Conservation (phyloP, 2,329 filamentous ascomycete genomes). For the Cladophialophora psammophila region DNA sequence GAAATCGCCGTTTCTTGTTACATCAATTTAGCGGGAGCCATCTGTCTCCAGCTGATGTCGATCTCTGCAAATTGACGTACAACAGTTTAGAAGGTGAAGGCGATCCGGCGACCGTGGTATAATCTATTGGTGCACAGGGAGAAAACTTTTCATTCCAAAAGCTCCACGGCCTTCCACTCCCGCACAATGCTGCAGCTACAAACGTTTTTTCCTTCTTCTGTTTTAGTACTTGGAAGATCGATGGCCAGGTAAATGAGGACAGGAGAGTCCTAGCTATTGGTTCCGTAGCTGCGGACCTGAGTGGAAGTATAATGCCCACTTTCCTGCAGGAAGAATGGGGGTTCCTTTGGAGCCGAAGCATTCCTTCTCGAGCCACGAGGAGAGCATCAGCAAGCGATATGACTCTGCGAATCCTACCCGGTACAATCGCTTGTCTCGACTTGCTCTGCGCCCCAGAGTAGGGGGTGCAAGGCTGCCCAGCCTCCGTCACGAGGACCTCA, state of each 20-base stretch:
- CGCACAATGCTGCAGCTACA: not conserved
- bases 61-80: slow-evolving; percentile 22
- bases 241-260: not conserved
- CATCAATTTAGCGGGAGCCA: slow-evolving; percentile 8
- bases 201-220: not conserved
- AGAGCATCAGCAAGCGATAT: slow-evolving; percentile 5
- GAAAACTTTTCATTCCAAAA: not conserved
- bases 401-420: slow-evolving; percentile 7
- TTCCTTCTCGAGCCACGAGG: slow-evolving; percentile 7
- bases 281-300: not conserved
- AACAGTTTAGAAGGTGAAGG: not conserved
- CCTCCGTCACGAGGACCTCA: not conserved
- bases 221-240: not conserved
- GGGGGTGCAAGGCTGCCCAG: not conserved
- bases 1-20: slow-evolving; percentile 5
- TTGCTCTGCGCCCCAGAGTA: not conserved
- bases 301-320: slow-evolving; percentile 4
- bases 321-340: slow-evolving; percentile 2
- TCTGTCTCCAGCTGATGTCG: slow-evolving; percentile 11
- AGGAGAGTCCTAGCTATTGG: slow-evolving; percentile 3
- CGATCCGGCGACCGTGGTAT: not conserved
- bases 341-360: not conserved
- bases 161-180: not conserved
- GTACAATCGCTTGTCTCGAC: slow-evolving; percentile 1
- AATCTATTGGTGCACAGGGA: not conserved